Percentiles rank a stretch among this genome's conserved stretches.
These are phyloP conservation scores for Rhynchospora tenuis DNA, from an alignment of 176 grass and related monocot genomes.

Conservation along the genomic window DNA sequence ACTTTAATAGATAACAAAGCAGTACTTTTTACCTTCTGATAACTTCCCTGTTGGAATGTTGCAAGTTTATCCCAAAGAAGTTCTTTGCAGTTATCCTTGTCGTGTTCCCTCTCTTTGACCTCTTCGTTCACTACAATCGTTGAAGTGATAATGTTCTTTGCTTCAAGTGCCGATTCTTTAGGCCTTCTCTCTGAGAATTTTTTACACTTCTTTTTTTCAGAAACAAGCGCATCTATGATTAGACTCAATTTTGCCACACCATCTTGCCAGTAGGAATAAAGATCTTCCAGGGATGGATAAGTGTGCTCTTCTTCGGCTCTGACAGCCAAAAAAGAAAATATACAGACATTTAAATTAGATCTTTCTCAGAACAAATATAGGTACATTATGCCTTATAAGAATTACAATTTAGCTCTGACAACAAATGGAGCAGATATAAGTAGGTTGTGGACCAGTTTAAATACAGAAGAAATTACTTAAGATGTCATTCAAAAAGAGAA, in stretches of 20 bases:
- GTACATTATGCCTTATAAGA: not conserved
- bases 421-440: too few relatives aligned
- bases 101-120: not conserved
- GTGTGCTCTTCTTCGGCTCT: slow-evolving; percentile 10
- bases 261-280: slow-evolving; percentile 28
- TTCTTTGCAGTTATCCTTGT: not conserved
- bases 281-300: not conserved
- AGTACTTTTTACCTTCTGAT: not conserved
- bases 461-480: too few relatives aligned
- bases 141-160: not conserved
- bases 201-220: not conserved
- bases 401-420: not conserved
- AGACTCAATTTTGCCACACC: slow-evolving; percentile 23
- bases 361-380: not conserved
- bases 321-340: not conserved
- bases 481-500: too few relatives aligned
- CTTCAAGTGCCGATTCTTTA: slow-evolving; percentile 1
- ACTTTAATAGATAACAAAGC: not conserved
- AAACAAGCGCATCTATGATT: slow-evolving; percentile 13
- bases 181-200: not conserved
- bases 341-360: not conserved
- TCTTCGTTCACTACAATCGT: not conserved
- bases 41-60: not conserved
- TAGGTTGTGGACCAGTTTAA: too few relatives aligned
- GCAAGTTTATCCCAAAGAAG: not conserved